Percentiles rank a stretch among this genome's conserved stretches.
These are phyloP conservation scores for Scorias spongiosa DNA, from an alignment of 2,329 filamentous ascomycete species.

Conservation along the genomic window DNA sequence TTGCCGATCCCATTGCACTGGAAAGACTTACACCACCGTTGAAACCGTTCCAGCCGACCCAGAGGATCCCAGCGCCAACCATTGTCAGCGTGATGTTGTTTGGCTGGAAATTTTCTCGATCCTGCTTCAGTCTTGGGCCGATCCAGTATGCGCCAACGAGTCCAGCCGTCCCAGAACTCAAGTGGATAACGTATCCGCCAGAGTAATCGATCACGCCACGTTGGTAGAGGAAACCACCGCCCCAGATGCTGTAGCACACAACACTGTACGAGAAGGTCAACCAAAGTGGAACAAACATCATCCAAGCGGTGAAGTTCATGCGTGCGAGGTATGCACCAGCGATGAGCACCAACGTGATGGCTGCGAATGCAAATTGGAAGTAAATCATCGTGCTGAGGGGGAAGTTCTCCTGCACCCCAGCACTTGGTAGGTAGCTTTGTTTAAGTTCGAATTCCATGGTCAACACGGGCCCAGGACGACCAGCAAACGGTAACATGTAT, in stretches of 20 bases:
- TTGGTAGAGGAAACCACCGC: slow-evolving; percentile 31
- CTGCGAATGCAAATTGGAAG: slow-evolving; percentile 39
- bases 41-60: too few species aligned
- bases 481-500: slow-evolving; percentile 36
- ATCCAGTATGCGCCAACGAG: too few species aligned
- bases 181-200: too few species aligned
- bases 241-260: slow-evolving; percentile 32
- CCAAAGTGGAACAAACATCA: slow-evolving; percentile 38
- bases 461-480: slow-evolving; percentile 31
- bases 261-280: slow-evolving; percentile 32
- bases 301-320: slow-evolving; percentile 38
- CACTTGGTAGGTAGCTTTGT: slow-evolving; percentile 29
- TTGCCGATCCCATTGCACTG: too few species aligned
- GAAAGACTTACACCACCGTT: too few species aligned
- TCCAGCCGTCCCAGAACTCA: too few species aligned
- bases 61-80: too few species aligned
- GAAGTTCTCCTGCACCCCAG: slow-evolving; percentile 27
- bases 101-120: too few species aligned
- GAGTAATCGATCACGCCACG: slow-evolving; percentile 1
- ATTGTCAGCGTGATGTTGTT: too few species aligned
- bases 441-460: slow-evolving; percentile 29
- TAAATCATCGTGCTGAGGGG: slow-evolving; percentile 37
- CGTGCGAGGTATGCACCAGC: slow-evolving; percentile 33
- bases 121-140: too few species aligned
- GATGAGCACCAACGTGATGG: slow-evolving; percentile 34